Evolutionary conservation across 2,329 filamentous ascomycete genomes (phyloP), one percentile per base, ranked within the genome.

Genomic region (Coniochaeta ligniaria): DNA sequence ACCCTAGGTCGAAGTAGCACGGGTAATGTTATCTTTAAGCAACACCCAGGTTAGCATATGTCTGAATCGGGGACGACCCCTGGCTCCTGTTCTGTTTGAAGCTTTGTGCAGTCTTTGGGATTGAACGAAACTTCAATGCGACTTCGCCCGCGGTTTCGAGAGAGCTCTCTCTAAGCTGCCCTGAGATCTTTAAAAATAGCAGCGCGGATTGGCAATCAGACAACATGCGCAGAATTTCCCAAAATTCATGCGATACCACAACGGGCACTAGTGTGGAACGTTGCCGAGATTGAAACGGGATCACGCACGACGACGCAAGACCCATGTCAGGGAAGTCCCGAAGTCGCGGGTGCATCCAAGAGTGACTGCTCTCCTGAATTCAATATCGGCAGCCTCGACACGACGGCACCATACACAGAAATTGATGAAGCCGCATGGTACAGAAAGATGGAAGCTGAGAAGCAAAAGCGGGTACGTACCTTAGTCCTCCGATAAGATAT

Each of bases 201-300:
- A 68, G 66, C 62, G 59, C 35, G 66, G 54, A 57, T 57, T 57
- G 54, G 35, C 35, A 38, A 57, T 52, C 47, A 52, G 22, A 52
- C 47, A 52, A 17, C 14, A 52, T 17, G 47, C 61, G 60, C 63
- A 65, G 66, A 67, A 66, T 67, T 67, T 68, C 66, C 67, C 68
- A 69, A 36, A 66, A 70, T 71, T 72, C 67, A 73, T 72, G 72
- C 71, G 69, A 70, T 71, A 64, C 63, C 71, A 68, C 67, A 73
- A 72, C 67, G 68, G 69, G 72, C 64, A 66, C 66, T 73, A 72
- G 71, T 67, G 70, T 72, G 71, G 70, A 72, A 73, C 71, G 69
- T 68, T 73, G 72, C 72, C 73, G 73, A 75, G 66, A 75, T 74
- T 75, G 70, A 71, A 69, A 69, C 69, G 70, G 70, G 68, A 71